These are phyloP conservation scores for Phytophthora megakarya DNA, from an alignment of 352 stramenopile genomes.

Conservation along the genomic window DNA sequence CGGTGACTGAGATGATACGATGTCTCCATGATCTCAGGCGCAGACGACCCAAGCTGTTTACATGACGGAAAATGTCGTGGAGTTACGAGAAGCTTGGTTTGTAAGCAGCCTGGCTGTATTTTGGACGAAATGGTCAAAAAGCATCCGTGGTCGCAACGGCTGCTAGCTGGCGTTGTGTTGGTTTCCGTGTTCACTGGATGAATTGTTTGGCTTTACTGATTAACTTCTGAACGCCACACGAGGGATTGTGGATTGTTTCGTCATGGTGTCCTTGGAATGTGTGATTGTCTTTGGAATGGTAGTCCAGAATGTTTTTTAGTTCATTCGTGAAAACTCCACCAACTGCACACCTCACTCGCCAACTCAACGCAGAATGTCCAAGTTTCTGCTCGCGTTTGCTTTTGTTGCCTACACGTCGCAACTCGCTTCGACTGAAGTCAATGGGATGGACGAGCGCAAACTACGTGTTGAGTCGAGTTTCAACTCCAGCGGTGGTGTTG, in stretches of 20 bases:
- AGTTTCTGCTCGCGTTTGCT: constrained; percentile 4
- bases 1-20: neutral
- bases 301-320: neutral
- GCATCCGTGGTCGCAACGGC: constrained; percentile 19
- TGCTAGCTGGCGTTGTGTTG: constrained; percentile 28
- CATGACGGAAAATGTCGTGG: constrained; percentile 19
- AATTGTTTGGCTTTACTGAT: constrained; percentile 14
- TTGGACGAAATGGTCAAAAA: constrained; percentile 37
- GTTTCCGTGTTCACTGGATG: constrained; percentile 29
- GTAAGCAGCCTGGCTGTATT: constrained; percentile 26
- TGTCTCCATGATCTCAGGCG: constrained; percentile 6
- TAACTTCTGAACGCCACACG: constrained; percentile 2
- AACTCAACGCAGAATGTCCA: constrained; percentile 19
- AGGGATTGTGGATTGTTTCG: constrained; percentile 20
- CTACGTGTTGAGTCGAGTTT: constrained; percentile 11
- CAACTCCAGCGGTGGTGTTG: neutral
- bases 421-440: constrained; percentile 5
- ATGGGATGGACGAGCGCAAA: neutral
- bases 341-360: constrained; percentile 7
- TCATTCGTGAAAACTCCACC: constrained; percentile 15
- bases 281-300: neutral
- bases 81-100: constrained; percentile 20
- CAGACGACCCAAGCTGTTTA: constrained; percentile 11
- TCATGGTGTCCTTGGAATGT: constrained; percentile 11
- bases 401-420: constrained; percentile 4